These are phyloP conservation scores for Eucalyptus regnans DNA, from an alignment of 345 rosid genomes.

Conservation along the genomic window DNA sequence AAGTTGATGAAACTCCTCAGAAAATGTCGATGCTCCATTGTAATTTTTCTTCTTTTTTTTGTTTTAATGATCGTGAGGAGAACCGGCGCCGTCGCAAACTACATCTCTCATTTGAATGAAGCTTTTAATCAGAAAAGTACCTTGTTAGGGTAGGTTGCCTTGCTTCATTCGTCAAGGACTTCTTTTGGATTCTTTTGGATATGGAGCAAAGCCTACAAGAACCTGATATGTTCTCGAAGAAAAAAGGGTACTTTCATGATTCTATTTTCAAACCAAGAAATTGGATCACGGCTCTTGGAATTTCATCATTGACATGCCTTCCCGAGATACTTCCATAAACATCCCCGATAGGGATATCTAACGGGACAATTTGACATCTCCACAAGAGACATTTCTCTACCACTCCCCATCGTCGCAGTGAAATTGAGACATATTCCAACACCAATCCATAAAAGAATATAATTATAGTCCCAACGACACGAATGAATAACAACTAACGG, in stretches of 20 bases:
- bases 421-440: background rate
- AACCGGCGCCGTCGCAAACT: background rate
- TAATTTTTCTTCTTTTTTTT: no score
- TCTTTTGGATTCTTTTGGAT: background rate
- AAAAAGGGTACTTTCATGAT: background rate
- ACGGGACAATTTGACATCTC: accelerated
- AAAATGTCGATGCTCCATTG: background rate
- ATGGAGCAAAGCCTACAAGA: background rate
- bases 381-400: background rate
- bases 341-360: background rate
- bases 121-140: background rate
- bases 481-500: background rate
- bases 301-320: background rate
- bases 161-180: background rate
- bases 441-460: background rate
- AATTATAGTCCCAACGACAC: background rate
- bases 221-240: background rate
- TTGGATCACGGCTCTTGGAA: background rate
- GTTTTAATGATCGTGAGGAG: background rate
- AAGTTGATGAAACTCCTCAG: background rate
- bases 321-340: background rate
- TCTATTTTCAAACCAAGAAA: background rate
- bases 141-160: background rate
- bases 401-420: background rate
- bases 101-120: background rate